Evolutionary conservation across 139 green algal species (phyloP).

Genomic region (Yamagishiella unicocca): DNA sequence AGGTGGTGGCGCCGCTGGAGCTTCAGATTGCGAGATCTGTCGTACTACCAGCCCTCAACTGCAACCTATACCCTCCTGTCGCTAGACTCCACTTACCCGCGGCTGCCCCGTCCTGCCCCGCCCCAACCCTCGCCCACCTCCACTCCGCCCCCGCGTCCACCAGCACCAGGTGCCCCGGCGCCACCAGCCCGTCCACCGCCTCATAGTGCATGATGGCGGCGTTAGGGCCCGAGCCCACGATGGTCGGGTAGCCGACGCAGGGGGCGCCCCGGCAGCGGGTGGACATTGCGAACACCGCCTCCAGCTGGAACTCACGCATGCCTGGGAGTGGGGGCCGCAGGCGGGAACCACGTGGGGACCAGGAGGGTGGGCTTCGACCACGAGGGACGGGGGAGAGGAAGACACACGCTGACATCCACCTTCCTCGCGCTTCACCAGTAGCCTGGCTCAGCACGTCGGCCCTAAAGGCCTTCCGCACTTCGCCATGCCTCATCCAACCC

Average conservation of each 20-base stretch:
- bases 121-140: not conserved
- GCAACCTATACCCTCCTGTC: too few species aligned
- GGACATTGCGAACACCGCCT: constrained; percentile 56
- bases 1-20: too few species aligned
- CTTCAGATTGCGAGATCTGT: too few species aligned
- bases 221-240: constrained; percentile 65
- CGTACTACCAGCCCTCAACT: too few species aligned
- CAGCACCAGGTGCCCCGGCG: constrained; percentile 57
- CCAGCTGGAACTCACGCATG: constrained; percentile 62
- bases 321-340: constrained; percentile 7
- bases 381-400: too few species aligned
- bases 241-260: constrained; percentile 62
- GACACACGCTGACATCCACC: too few species aligned
- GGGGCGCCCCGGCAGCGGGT: constrained; percentile 30
- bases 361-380: too few species aligned
- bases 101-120: not conserved
- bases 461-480: too few species aligned
- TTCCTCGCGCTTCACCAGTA: too few species aligned
- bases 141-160: constrained; percentile 67
- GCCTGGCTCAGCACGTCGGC: too few species aligned
- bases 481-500: too few species aligned
- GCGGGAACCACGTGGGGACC: too few species aligned
- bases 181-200: constrained; percentile 16
- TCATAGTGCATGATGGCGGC: constrained; percentile 65
- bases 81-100: not conserved